Conservation (phyloP, 108 stramenopile genomes). For the Fistulifera solaris region DNA sequence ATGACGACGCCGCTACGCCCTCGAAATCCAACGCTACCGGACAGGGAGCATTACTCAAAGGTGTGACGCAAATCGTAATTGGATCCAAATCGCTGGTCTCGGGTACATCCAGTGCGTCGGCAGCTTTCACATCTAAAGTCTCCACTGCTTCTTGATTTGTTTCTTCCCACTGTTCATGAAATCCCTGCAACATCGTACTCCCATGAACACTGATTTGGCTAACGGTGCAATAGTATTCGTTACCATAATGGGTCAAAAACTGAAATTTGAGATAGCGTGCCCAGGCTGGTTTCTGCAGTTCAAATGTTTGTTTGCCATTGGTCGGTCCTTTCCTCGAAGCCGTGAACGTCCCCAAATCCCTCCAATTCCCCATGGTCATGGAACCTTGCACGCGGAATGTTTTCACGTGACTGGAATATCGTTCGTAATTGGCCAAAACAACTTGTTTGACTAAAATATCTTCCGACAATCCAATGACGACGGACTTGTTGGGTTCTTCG, state of each 20-base stretch:
- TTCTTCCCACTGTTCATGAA: slow-evolving; percentile 63
- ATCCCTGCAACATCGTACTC: slow-evolving; percentile 87
- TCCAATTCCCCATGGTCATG: slow-evolving; percentile 79
- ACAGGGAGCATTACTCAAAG: too few relatives aligned
- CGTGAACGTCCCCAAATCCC: slow-evolving; percentile 82
- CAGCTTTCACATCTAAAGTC: not conserved
- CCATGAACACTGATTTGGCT: slow-evolving; percentile 97
- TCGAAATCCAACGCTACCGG: too few relatives aligned
- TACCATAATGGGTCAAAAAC: slow-evolving; percentile 89
- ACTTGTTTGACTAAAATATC: slow-evolving; percentile 89
- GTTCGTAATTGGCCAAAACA: slow-evolving; percentile 90
- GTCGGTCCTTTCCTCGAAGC: slow-evolving; percentile 33
- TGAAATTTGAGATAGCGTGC: slow-evolving; percentile 90
- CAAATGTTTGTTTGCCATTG: slow-evolving; percentile 87
- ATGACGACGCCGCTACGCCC: too few relatives aligned
- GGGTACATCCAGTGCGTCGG: slow-evolving; percentile 4
- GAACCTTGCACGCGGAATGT: slow-evolving; percentile 91
- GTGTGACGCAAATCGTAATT: not conserved
- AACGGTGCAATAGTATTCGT: slow-evolving; percentile 93
- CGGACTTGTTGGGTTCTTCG: slow-evolving; percentile 77
- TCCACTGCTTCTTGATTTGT: slow-evolving; percentile 20
- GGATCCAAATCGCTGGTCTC: slow-evolving; percentile 5
- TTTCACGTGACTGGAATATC: slow-evolving; percentile 79
- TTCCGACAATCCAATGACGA: slow-evolving; percentile 94
- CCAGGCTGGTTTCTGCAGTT: slow-evolving; percentile 68